Evolutionary conservation across 345 rosid genomes (phyloP), one percentile per base, ranked within the genome.

Genomic region (Kernera saxatilis): DNA sequence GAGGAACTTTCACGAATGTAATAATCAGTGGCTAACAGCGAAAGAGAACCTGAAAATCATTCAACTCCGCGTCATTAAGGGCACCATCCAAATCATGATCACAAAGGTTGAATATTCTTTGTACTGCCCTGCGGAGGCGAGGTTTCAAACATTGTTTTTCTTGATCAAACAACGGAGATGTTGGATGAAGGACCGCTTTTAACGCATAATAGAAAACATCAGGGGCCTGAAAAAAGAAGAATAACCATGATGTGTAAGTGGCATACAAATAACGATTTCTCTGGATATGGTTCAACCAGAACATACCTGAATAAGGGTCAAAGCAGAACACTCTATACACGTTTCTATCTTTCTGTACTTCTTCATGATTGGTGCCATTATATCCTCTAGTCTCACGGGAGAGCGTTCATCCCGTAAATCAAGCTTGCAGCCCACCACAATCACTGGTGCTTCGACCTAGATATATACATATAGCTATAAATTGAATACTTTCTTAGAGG

Each of bases 401-500:
- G 83, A 49, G 45, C 77, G 81, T 39, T 86, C 92, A 46, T 86
- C 86, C 8, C 92, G 80, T 73, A 90, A 82, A 82, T 90, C 97
- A 52, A 86, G 84, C 79, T 90, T 90, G 79, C 97, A 90, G n/a
- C 97, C 97, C 49, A 82, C 97, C 72, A 86, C 86, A 77, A 90
- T 84, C 10, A 90, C 83, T 10, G 97, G 94, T 19, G 72, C 92
- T 80, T 84, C 88, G 70, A 88, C 64, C 94, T 90, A 58, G 21
- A 39, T 45, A 59, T 12, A 15, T 5, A 22, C 8, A 33, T n/a
- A 33, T 49, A 61, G 35, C 5, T 25, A 56, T 2, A 36, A 29
- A 5, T 1, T 3, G 44, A 26, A 50, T 1, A 40, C 33, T 30
- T 25, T 49, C 11, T 25, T 5, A 1, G 8, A 39, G 36, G 58